Evolutionary conservation across 169 alveolate genomes (phyloP), one percentile per base, ranked within the genome.

Genomic region (Toxoplasma gondii): DNA sequence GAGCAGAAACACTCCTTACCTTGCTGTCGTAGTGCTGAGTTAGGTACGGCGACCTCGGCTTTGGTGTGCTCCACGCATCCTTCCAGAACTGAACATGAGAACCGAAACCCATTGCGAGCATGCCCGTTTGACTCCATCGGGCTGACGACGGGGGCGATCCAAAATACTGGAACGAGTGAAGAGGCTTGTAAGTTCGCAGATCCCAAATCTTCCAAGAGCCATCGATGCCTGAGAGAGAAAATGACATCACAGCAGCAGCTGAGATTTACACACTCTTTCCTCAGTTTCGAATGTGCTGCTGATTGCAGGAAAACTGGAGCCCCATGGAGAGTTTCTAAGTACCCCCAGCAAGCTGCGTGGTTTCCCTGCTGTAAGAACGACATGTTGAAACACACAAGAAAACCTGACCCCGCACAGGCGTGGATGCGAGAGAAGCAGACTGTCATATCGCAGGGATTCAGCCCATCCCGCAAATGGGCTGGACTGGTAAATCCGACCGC

Each of bases 161-260:
- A 44, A 96, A 96, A 16, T 95, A 96, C 22, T 91, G 91, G 53
- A 87, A 96, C 58, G 84, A 27, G 64, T 95, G 92, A 22, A 95
- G 69, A 36, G 94, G 91, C 94, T 95, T 96, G 88, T 96, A 96
- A 84, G 96, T 98, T 87, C 99, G 96, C 24, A 98, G 93, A 95
- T 98, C 99, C 98, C 98, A 98, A 45, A 98, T 98, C 94, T 97
- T 97, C 96, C 98, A 94, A 87, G 95, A 84, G 45, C 97, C 96
- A 94, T 96, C 97, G n/a, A 78, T 91, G 1, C 97, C 97, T 96
- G 96, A 22, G 54, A 17, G 31, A 34, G 70, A 45, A 92, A 49
- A 45, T 82, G 44, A 53, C 84, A 39, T 2, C 53, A 31, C 5
- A 0, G 41, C 74, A 69, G 74, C 74, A 19, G 74, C 74, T 24